Conservation (phyloP, 768 basidiomycete species). For the Lactifluus pinguis region DNA sequence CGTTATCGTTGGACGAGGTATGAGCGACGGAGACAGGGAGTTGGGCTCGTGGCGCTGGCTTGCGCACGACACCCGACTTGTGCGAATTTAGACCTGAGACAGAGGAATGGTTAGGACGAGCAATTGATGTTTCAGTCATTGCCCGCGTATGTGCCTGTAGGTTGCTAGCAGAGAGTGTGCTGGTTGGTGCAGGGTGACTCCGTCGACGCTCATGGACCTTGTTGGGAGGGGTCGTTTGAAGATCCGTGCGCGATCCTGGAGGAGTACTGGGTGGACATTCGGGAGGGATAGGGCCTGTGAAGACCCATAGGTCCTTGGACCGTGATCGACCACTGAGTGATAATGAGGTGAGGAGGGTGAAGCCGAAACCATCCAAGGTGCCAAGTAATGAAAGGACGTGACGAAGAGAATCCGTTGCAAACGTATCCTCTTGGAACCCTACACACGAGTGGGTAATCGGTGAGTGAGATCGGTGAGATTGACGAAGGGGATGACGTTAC, state of each 20-base stretch:
- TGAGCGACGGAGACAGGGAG: constrained; percentile 46
- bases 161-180: neutral
- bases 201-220: constrained; percentile 9
- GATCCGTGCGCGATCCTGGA: constrained; percentile 29
- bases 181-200: constrained; percentile 1
- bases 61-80: constrained; percentile 41
- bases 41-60: constrained; percentile 55
- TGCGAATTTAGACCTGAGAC: constrained; percentile 21
- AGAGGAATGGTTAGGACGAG: constrained; percentile 9
- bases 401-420: constrained; percentile 61
- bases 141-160: constrained; percentile 9
- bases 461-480: constrained; percentile 9
- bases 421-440: constrained; percentile 78
- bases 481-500: constrained; percentile 33
- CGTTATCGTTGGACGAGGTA: constrained; percentile 24
- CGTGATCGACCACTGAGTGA: constrained; percentile 65
- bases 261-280: constrained; percentile 31
- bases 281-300: constrained; percentile 39
- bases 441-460: constrained; percentile 13
- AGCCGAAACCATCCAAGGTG: constrained; percentile 59
- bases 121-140: constrained; percentile 12
- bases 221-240: constrained; percentile 17
- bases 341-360: constrained; percentile 58
- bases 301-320: constrained; percentile 72
- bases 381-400: constrained; percentile 61